These are phyloP conservation scores for Aspergillus transmontanensis DNA, from an alignment of 2,329 filamentous ascomycete genomes.

Conservation along the genomic window DNA sequence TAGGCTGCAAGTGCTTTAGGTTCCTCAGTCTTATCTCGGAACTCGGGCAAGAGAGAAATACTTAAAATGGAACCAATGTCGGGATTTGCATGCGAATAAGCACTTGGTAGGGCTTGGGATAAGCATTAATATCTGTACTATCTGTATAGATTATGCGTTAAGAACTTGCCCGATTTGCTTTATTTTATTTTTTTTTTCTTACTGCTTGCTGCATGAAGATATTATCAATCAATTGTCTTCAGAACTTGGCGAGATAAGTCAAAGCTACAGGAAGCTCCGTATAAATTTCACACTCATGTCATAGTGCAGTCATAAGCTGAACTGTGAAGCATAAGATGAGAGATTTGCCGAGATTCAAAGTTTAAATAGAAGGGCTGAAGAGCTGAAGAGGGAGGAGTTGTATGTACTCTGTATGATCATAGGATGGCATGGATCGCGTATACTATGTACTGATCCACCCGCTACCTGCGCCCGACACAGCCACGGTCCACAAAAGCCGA, in stretches of 20 bases:
- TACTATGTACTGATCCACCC: not conserved
- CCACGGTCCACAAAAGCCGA: not conserved
- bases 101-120: not conserved
- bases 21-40: not conserved
- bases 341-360: not conserved
- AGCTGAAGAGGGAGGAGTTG: no score
- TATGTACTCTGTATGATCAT: not conserved
- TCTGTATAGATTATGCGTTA: not conserved
- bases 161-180: not conserved
- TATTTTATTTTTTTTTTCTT: no score
- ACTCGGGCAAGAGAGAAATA: not conserved
- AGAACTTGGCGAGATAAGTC: not conserved
- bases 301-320: not conserved
- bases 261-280: not conserved
- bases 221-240: not conserved
- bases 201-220: not conserved
- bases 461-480: conserved; percentile 4
- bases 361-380: not conserved
- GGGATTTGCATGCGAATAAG: not conserved
- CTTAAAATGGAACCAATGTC: not conserved
- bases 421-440: not conserved
- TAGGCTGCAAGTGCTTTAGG: not conserved
- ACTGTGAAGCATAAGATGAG: not conserved
- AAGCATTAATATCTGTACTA: not conserved
- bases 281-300: not conserved